Base-by-base conservation (phyloP, 331 rosid genomes). In the Dryas integrifolia region DNA sequence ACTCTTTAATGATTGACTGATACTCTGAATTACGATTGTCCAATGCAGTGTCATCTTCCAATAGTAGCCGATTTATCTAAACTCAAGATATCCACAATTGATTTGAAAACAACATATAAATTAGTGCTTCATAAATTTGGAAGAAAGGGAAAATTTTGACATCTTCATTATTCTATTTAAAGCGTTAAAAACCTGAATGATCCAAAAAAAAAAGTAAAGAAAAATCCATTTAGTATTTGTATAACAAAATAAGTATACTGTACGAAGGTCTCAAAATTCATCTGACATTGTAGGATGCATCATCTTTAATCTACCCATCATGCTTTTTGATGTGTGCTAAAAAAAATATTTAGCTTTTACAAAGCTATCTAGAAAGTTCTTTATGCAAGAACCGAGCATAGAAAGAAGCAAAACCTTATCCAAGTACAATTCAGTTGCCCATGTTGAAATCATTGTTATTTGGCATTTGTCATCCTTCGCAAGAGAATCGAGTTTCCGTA, bases 401-500 rank as follows among this genome's bases (percentile, higher is more conserved):
- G 73, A 63, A 50, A 72, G 44, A 46, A 71, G 72, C 58, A 61
- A 70, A 81, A 94, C 98, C 97, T 94, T 91, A 79, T 94, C 98
- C 90, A 94, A 71, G 86, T 91, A 94, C 77, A 94, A 85, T 68
- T 94, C 98, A 82, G 97, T 89, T 76, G 96, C 67, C 97, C 97
- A 94, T 13, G 98, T 91, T 79, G 98, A 91, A 79, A 94, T 91
- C 98, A 94, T 94, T 73, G 98, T 94, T 88, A 94, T 88, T 77
- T 91, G 98, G 90, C 98, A 91, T 83, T 89, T 94, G 85, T 94
- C 97, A 51, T 82, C 92, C 84, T 86, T 86, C 12, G 83, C 80
- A 72, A 94, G 90, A 82, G 83, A 82, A 83, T 94, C 97, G 64
- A 94, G 92, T 86, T 94, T 91, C 87, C 96, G 86, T 82, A 91